Conservation (phyloP, 768 basidiomycete species). For the Lactarius hatsudake region DNA sequence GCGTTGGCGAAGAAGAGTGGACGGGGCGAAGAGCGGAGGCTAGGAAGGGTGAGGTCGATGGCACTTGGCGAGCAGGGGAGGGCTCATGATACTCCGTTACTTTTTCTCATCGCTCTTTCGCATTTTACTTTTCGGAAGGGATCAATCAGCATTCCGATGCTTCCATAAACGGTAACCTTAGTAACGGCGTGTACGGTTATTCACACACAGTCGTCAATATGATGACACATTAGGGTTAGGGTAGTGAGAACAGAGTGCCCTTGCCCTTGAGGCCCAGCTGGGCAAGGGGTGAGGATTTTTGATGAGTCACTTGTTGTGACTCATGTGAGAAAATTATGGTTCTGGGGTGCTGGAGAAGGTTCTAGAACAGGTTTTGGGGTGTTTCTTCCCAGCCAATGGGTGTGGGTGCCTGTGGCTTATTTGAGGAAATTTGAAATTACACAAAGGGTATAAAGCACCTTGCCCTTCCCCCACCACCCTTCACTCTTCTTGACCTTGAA, state of each 20-base stretch:
- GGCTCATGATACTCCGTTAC: conserved; percentile 2
- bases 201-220: not conserved
- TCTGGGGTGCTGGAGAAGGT: not conserved
- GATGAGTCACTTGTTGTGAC: too few species aligned
- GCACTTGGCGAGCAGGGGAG: conserved; percentile 29
- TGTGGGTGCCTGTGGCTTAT: not conserved
- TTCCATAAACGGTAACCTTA: too few species aligned
- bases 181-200: not conserved
- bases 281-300: not conserved
- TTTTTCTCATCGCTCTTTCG: not conserved
- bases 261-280: too few species aligned
- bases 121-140: not conserved
- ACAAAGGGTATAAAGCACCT: not conserved
- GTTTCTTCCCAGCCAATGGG: not conserved
- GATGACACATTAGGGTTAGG: not conserved
- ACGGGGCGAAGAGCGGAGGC: conserved; percentile 41
- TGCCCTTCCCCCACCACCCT: not conserved
- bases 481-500: not conserved
- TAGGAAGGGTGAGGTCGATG: conserved; percentile 36
- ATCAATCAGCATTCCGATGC: not conserved
- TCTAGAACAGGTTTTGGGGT: not conserved
- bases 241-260: too few species aligned
- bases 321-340: not conserved
- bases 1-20: conserved; percentile 49
- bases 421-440: conserved; percentile 16